These are phyloP conservation scores for Saccharomyces hybrid DNA, from an alignment of 1,139 yeast species.

Conservation along the genomic window DNA sequence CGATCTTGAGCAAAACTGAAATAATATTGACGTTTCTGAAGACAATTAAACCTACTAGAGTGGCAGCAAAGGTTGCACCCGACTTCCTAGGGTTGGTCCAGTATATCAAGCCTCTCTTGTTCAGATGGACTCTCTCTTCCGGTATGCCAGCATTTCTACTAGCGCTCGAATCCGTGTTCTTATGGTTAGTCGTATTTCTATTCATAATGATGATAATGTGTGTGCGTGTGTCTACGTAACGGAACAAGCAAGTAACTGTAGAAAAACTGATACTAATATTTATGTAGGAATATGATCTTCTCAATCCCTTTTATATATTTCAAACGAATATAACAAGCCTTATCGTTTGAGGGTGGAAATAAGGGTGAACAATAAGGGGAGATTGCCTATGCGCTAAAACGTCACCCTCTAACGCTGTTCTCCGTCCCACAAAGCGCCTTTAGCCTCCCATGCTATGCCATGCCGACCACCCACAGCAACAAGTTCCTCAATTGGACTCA, in stretches of 20 bases:
- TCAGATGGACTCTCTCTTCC: not conserved
- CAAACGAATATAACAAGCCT: not conserved
- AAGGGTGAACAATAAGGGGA: constrained; percentile 1
- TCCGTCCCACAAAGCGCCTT: not conserved
- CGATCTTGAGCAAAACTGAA: constrained; percentile 50
- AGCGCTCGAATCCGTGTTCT: not conserved
- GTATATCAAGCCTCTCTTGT: constrained; percentile 41
- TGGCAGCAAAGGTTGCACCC: constrained; percentile 61
- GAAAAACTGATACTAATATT: not conserved
- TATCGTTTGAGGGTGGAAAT: constrained; percentile 1
- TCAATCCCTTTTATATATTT: not conserved
- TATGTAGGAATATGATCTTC: not conserved
- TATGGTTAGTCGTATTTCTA: not conserved
- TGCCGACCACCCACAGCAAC: not conserved
- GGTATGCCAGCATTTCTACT: not conserved
- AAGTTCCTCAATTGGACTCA: not conserved
- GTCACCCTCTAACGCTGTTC: not conserved
- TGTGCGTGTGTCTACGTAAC: too few species aligned
- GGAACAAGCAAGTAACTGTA: not conserved
- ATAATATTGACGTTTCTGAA: constrained; percentile 62
- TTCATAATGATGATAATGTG: not conserved
- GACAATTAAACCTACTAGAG: constrained; percentile 30
- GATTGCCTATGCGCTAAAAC: not conserved
- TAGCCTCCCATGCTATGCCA: not conserved
- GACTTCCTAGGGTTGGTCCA: constrained; percentile 77